phyloP scores from a whole-genome alignment of 2,329 filamentous ascomycete genomes.

The Pseudodiploospora longispora region DNA sequence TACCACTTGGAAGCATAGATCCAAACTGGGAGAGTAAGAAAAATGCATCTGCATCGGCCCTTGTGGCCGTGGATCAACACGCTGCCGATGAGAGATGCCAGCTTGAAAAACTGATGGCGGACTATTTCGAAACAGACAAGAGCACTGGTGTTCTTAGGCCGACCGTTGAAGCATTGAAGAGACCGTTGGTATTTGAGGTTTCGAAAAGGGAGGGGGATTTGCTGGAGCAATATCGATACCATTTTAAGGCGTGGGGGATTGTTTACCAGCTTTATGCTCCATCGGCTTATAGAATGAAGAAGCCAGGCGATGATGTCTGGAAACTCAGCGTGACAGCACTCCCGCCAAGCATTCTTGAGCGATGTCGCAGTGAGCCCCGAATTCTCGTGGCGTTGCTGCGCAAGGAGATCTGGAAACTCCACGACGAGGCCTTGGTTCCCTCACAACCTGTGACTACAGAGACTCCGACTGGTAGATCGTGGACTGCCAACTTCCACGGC shows the following conservation, averaged over 20 bases:
- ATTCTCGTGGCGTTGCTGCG: conserved; percentile 68
- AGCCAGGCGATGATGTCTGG: background rate
- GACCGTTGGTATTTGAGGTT: conserved; percentile 58
- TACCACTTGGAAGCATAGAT: conserved; percentile 25
- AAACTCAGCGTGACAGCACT: conserved; percentile 48
- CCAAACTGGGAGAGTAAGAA: background rate
- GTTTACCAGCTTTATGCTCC: conserved; percentile 40
- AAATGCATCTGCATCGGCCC: conserved; percentile 33
- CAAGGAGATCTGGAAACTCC: conserved; percentile 61
- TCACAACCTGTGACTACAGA: background rate
- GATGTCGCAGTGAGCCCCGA: conserved; percentile 64
- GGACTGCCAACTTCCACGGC: conserved; percentile 55
- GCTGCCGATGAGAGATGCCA: conserved; percentile 85
- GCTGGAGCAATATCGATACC: conserved; percentile 42
- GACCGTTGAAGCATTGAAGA: conserved; percentile 33
- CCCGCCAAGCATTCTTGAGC: conserved; percentile 65
- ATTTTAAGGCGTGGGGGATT: conserved; percentile 71
- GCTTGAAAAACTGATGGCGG: conserved; percentile 61
- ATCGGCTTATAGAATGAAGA: background rate
- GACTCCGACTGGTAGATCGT: conserved; percentile 24
- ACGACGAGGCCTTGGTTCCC: conserved; percentile 32
- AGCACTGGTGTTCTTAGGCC: conserved; percentile 11
- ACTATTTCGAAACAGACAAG: conserved; percentile 34
- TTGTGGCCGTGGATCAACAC: conserved; percentile 86
- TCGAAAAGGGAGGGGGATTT: conserved; percentile 50